A percentile compares a stretch with the other conserved stretches of the same genome.
Conservation (phyloP, 1,284 basidiomycete species). For the Cutaneotrichosporon dermatis region DNA sequence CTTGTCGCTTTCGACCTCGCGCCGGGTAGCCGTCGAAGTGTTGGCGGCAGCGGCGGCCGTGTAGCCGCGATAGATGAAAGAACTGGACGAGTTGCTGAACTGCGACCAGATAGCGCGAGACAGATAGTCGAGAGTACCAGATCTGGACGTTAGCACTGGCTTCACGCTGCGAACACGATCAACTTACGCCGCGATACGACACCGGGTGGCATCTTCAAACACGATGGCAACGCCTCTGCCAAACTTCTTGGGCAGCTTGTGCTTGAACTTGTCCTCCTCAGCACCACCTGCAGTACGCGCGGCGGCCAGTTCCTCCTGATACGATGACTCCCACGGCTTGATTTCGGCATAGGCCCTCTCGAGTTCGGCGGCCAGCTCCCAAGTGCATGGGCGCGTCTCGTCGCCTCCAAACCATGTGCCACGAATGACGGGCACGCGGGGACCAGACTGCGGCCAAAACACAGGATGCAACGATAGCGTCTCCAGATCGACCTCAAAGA, state of each 20-base stretch:
- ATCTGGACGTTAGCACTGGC: constrained; percentile 18
- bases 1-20: background rate
- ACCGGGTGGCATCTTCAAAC: constrained; percentile 52
- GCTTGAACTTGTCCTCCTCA: constrained; percentile 55
- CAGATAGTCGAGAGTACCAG: constrained; percentile 42
- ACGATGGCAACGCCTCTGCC: constrained; percentile 50
- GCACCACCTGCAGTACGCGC: constrained; percentile 51
- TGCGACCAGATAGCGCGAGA: constrained; percentile 46
- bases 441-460: constrained; percentile 54
- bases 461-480: constrained; percentile 51
- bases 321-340: constrained; percentile 51
- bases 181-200: constrained; percentile 50
- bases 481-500: constrained; percentile 47
- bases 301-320: constrained; percentile 52
- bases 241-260: constrained; percentile 44
- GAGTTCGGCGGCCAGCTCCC: constrained; percentile 53
- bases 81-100: constrained; percentile 43
- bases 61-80: constrained; percentile 52
- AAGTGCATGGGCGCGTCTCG: constrained; percentile 50
- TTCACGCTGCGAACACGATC: background rate
- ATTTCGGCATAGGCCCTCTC: constrained; percentile 52
- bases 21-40: background rate
- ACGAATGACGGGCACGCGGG: constrained; percentile 51
- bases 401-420: constrained; percentile 54
- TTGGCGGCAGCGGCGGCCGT: constrained; percentile 40